phyloP scores from a whole-genome alignment of 192 early-diverging fungal genomes.

The Backusella tarrabulga region DNA sequence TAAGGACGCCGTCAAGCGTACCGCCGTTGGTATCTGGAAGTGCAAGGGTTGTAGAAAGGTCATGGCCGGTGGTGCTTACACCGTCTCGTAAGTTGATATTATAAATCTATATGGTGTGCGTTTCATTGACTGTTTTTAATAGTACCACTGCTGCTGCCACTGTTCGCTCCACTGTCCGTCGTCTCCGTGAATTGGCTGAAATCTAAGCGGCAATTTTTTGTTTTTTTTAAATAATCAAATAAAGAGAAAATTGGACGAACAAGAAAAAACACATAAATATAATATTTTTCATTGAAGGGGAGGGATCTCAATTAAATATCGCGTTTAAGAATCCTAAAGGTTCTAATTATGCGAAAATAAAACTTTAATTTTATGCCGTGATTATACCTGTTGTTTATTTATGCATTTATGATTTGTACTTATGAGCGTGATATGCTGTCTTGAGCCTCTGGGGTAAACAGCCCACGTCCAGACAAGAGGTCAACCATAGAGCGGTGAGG shows the following conservation, averaged over 20 bases:
- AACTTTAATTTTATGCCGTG: neutral
- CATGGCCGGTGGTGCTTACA: constrained; percentile 64
- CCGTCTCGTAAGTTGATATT: constrained; percentile 44
- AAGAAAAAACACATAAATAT: neutral
- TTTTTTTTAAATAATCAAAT: neutral
- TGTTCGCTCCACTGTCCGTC: constrained; percentile 94
- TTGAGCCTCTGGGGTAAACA: constrained; percentile 19
- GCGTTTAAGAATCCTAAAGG: neutral
- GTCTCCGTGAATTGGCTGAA: constrained; percentile 93
- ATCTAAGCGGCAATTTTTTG: constrained; percentile 55
- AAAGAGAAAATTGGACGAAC: neutral
- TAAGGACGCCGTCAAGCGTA: constrained; percentile 93
- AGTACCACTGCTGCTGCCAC: constrained; percentile 86
- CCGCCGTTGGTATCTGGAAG: constrained; percentile 98
- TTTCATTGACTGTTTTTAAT: neutral
- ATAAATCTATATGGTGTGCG: neutral
- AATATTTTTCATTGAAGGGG: neutral
- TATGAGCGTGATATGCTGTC: neutral
- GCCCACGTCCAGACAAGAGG: constrained; percentile 60
- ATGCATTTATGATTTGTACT: neutral
- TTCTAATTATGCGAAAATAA: neutral
- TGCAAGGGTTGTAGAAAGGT: constrained; percentile 95
- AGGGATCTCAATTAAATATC: neutral
- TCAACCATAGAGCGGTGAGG: constrained; percentile 57
- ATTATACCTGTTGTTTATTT: neutral